Evolutionary conservation across 192 early-diverging fungal species (phyloP).

Genomic region (Diversispora epigaea): DNA sequence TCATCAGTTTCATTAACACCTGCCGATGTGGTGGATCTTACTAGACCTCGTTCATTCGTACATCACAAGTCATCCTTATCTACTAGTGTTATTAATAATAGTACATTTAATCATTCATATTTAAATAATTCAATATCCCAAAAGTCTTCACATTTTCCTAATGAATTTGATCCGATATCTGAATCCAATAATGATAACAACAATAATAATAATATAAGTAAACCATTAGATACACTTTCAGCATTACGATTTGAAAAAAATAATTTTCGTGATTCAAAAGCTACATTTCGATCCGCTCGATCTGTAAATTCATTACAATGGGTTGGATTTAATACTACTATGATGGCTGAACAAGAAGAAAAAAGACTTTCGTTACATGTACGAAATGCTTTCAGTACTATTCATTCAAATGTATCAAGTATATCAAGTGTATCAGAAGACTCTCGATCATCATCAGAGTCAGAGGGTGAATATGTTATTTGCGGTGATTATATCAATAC

Average conservation of each 20-base stretch:
- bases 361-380: constrained; percentile 1
- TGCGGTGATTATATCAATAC: constrained; percentile 19
- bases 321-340: constrained; percentile 3
- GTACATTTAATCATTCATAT: neutral
- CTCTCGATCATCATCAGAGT: neutral
- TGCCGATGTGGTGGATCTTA: neutral
- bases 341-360: neutral
- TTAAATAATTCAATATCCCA: neutral
- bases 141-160: neutral
- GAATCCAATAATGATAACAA: neutral
- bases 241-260: no score
- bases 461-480: constrained; percentile 1
- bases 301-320: constrained; percentile 10
- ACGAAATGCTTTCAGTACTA: constrained; percentile 1
- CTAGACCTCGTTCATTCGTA: neutral
- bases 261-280: neutral
- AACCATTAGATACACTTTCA: no score
- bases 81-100: neutral
- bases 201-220: no score
- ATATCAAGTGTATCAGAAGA: neutral
- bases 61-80: constrained; percentile 3
- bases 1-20: constrained; percentile 21
- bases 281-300: neutral
- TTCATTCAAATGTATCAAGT: neutral
- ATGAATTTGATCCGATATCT: neutral